Evolutionary conservation across 2,329 filamentous ascomycete species (phyloP), one percentile per base, ranked within the genome.

Genomic region (Colletotrichum eremochloae): DNA sequence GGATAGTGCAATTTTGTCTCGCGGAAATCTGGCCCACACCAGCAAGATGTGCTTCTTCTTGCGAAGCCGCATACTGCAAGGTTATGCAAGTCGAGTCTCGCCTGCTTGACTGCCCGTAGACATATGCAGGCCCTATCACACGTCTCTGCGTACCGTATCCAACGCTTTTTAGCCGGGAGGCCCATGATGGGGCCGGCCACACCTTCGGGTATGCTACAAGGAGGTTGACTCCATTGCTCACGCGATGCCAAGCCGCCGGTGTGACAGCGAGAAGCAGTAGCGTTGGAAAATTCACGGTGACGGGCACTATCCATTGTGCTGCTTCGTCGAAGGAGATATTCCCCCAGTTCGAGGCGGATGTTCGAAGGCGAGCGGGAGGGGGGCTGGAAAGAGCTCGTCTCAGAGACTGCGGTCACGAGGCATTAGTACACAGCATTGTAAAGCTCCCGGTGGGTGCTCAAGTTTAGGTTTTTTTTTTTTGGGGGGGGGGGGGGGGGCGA

Each of bases 191-290:
- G 44, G 68, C 65, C 24, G 15, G 29, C 31, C 40, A 58, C 44
- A 53, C 52, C 65, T 52, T 53, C 52, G 65, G 68, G 62, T 40
- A 38, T 42, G 58, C 55, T 72, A 53, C 65, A 52, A 68, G n/a
- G n/a, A 24, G 24, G 46, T 14, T 24, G 52, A 52, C 42, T 63
- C 69, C 70, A 67, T 62, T 58, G 42, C 61, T 72, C 67, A 71
- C 70, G 67, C 67, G 61, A 66, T 72, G 67, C 70, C 55, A 42
- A 61, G 61, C 70, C 61, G 50, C 70, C 61, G 56, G 62, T 71
- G 70, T 71, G 66, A 72, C 70, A 24, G 53, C 46, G 60, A 72
- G 58, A 36, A 58, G 65, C 44, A 68, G 44, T 53, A 63, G 57
- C 68, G 20, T n/a, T 24, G 5, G 33, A n/a, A 40, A 40, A 6